Evolutionary conservation across 768 basidiomycete species (phyloP).

Genomic region (Xanthoconium purpureum): DNA sequence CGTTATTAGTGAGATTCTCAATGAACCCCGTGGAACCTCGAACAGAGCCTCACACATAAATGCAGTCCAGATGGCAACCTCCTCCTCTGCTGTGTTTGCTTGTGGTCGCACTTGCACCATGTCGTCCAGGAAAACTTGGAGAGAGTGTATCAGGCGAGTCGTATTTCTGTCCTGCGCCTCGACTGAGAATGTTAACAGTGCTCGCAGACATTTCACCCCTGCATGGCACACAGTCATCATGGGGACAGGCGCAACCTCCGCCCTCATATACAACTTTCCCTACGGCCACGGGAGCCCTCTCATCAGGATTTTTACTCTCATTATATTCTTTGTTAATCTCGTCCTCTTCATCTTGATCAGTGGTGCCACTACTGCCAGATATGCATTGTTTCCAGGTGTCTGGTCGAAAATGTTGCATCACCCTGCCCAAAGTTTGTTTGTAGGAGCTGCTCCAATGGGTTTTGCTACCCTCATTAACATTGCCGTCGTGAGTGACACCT

Average conservation of each 20-base stretch:
- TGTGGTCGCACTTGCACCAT: neutral
- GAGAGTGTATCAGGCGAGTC: slow-evolving; percentile 35
- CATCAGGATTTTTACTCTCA: slow-evolving; percentile 35
- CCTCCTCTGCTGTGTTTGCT: neutral
- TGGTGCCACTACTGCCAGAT: slow-evolving; percentile 38
- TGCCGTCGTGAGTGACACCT: slow-evolving; percentile 30
- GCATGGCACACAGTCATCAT: slow-evolving; percentile 48
- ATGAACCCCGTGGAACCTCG: neutral
- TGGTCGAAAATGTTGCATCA: slow-evolving; percentile 48
- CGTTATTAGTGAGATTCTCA: neutral
- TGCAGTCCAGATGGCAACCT: neutral
- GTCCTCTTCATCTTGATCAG: slow-evolving; percentile 37
- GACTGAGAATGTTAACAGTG: neutral
- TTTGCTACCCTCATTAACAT: slow-evolving; percentile 43
- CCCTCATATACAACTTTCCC: slow-evolving; percentile 42
- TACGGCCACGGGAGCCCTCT: slow-evolving; percentile 36
- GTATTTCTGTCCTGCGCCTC: neutral
- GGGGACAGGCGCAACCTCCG: slow-evolving; percentile 43
- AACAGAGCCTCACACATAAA: neutral
- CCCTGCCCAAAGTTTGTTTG: slow-evolving; percentile 44
- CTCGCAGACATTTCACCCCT: slow-evolving; percentile 42
- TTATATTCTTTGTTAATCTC: slow-evolving; percentile 41
- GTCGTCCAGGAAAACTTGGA: slow-evolving; percentile 34
- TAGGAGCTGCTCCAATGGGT: slow-evolving; percentile 46
- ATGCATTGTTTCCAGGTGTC: slow-evolving; percentile 37